phyloP scores from a whole-genome alignment of 2,329 filamentous ascomycete genomes.

The Podosphaera aphanis region DNA sequence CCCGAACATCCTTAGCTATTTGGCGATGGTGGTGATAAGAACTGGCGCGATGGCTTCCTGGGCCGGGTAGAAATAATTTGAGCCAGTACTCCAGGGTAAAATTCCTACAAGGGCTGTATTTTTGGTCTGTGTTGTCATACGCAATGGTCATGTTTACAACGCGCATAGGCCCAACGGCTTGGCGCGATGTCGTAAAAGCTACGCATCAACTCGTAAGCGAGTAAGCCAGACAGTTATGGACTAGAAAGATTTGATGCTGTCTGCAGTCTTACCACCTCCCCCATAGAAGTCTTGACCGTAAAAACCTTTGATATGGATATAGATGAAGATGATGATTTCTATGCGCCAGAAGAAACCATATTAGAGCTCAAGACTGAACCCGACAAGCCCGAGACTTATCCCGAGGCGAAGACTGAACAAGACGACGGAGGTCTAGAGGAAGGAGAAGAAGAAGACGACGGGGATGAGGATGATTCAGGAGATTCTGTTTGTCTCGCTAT shows the following conservation, averaged over 20 bases:
- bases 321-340: slow-evolving; percentile 45
- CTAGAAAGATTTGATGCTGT: too few relatives aligned
- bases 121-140: too few relatives aligned
- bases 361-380: slow-evolving; percentile 6
- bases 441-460: slow-evolving; percentile 39
- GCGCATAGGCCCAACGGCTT: too few relatives aligned
- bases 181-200: too few relatives aligned
- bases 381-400: not conserved
- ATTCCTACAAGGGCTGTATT: too few relatives aligned
- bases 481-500: slow-evolving; percentile 21
- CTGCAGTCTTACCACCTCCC: not conserved
- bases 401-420: slow-evolving; percentile 13
- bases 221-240: too few relatives aligned
- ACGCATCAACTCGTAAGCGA: too few relatives aligned
- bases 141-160: too few relatives aligned
- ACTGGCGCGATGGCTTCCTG: too few relatives aligned
- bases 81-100: too few relatives aligned
- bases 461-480: slow-evolving; percentile 29
- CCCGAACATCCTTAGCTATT: slow-evolving; percentile 15
- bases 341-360: slow-evolving; percentile 33
- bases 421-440: slow-evolving; percentile 34
- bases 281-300: not conserved
- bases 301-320: slow-evolving; percentile 30
- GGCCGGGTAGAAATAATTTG: too few relatives aligned
- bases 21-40: too few relatives aligned